phyloP scores from a whole-genome alignment of 176 grass and related monocot genomes.

The Thinopyrum elongatum region DNA sequence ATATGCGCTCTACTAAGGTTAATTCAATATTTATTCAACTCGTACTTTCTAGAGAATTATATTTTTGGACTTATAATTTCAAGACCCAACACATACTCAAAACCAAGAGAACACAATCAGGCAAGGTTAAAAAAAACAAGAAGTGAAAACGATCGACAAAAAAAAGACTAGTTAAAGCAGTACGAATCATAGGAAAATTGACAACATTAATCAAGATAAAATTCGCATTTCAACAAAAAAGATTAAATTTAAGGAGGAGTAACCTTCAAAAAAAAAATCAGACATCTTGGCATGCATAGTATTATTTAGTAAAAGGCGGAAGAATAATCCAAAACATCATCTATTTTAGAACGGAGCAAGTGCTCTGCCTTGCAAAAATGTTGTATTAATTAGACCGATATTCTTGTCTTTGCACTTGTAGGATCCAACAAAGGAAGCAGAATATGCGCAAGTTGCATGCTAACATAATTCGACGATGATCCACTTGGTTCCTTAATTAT shows the following conservation, averaged over 20 bases:
- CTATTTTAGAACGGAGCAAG: background rate
- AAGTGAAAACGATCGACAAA: too few species aligned
- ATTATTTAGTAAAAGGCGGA: slow-evolving; percentile 60
- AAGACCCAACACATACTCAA: too few species aligned
- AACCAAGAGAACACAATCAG: too few species aligned
- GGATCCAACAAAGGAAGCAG: background rate
- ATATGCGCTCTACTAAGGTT: background rate
- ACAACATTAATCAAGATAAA: background rate
- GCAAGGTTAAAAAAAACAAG: too few species aligned
- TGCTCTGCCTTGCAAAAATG: background rate
- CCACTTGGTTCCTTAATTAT: background rate
- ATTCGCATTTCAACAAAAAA: too few species aligned
- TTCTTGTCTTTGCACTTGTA: background rate
- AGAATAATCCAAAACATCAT: slow-evolving; percentile 7
- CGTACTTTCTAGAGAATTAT: background rate
- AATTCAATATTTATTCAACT: background rate
- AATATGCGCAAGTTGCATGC: background rate
- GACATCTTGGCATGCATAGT: background rate
- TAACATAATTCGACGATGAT: background rate
- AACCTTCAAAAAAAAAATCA: background rate
- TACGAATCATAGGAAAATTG: background rate
- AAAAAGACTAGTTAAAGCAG: background rate
- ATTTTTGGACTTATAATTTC: background rate
- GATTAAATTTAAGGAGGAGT: background rate
- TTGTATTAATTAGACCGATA: background rate